Evolutionary conservation across 1,284 basidiomycete species (phyloP).

Genomic region (Amylostereum areolatum): DNA sequence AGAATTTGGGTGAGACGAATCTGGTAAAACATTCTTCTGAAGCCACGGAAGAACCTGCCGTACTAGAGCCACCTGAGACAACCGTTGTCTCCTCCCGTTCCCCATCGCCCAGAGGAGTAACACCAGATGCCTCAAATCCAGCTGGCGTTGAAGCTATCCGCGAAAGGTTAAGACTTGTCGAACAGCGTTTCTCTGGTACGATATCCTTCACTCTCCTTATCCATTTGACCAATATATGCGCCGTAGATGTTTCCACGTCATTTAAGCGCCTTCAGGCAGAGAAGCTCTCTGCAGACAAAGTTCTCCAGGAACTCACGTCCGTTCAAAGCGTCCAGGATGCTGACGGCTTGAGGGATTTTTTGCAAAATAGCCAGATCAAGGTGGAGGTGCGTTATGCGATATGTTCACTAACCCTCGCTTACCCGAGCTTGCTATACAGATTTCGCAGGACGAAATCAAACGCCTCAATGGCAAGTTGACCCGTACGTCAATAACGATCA

Average conservation of each 20-base stretch:
- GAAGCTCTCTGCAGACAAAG: conserved; percentile 61
- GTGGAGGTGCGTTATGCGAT: conserved; percentile 46
- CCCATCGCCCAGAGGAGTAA: background rate
- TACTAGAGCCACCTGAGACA: background rate
- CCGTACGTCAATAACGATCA: conserved; percentile 38
- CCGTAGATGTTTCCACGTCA: conserved; percentile 65
- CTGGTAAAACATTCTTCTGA: background rate
- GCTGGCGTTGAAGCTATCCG: conserved; percentile 51
- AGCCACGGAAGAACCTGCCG: background rate
- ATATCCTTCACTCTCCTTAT: background rate
- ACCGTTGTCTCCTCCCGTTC: background rate
- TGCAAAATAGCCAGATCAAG: conserved; percentile 64
- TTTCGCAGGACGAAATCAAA: conserved; percentile 68
- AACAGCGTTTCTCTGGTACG: conserved; percentile 66
- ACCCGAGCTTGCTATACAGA: conserved; percentile 29
- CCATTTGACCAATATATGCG: conserved; percentile 3
- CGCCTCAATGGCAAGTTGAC: conserved; percentile 66
- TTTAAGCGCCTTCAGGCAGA: conserved; percentile 71
- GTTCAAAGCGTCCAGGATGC: conserved; percentile 61
- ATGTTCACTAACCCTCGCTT: background rate
- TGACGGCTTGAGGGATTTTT: conserved; percentile 66
- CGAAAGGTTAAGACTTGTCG: conserved; percentile 58
- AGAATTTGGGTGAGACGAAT: too few species aligned
- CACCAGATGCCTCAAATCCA: conserved; percentile 2
- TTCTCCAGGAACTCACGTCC: conserved; percentile 72